A percentile compares a stretch with the other conserved stretches of the same genome.
Conservation (phyloP, 164 flowering plant species). For the Santalum album region DNA sequence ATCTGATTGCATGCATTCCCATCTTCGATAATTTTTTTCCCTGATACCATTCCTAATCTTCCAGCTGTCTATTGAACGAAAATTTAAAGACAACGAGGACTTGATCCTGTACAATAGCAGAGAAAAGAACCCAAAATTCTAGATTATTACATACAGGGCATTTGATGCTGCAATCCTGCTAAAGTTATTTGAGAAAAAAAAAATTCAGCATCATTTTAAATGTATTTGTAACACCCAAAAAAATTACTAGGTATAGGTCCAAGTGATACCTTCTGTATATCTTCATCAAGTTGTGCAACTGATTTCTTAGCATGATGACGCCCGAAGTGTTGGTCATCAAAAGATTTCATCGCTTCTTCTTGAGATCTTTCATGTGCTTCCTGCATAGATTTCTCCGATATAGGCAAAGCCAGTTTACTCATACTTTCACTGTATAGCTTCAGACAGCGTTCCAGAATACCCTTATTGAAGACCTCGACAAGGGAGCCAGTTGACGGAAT, state of each 20-base stretch:
- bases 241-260: too few species aligned
- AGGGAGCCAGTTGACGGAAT: slow-evolving; percentile 98
- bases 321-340: slow-evolving; percentile 92
- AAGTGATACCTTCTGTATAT: slow-evolving; percentile 50
- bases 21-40: too few species aligned
- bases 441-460: slow-evolving; percentile 78
- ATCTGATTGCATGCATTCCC: background rate
- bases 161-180: too few species aligned
- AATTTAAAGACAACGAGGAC: too few species aligned
- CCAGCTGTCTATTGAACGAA: too few species aligned
- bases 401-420: slow-evolving; percentile 51
- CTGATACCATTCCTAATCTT: too few species aligned
- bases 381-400: slow-evolving; percentile 46
- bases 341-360: slow-evolving; percentile 47
- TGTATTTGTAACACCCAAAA: too few species aligned
- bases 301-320: slow-evolving; percentile 88
- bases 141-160: too few species aligned
- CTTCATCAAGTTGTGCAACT: slow-evolving; percentile 56
- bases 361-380: slow-evolving; percentile 45
- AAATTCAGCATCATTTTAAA: too few species aligned
- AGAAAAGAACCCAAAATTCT: too few species aligned
- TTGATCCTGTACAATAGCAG: too few species aligned
- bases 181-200: too few species aligned
- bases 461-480: slow-evolving; percentile 93
- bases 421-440: slow-evolving; percentile 70